Base-by-base conservation (phyloP, 805 yeast species). In the Sugiyamaella americana region DNA sequence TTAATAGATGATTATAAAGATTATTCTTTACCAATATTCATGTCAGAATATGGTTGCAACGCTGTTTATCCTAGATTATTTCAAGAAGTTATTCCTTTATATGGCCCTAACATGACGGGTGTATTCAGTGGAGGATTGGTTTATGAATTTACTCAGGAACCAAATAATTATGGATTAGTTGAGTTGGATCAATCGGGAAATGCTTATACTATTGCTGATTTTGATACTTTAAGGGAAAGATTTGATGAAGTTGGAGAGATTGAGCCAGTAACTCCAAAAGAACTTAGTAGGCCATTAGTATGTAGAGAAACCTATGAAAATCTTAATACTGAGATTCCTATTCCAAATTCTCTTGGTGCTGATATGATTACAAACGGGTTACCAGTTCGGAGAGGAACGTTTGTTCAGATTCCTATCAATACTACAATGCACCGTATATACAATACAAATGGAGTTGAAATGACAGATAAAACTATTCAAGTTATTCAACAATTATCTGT, bases 41-140 rank as follows among this genome's bases (percentile, higher is more conserved):
- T 91, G 44, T 87, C 96, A 1, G 98, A 91, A 69, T 87, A 79
- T 66, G 97, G 97, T 4, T 88, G 97, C 65, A 88, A 88, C 59
- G 81, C 78, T 50, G 82, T 88, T 1, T 65, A 70, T 21, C 97
- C 97, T 2, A 75, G 97, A 51, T 55, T 65, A 3, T 89, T 89
- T 64, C 86, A 82, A 37, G 97, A 89, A 61, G 76, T 87, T 21
- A 71, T 70, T 17, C 71, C 86, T 2, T 68, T 89, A 19, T 87
- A 78, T 58, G 82, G 94, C 0, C 58, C 61, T 5, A 77, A 77
- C 37, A 88, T 89, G 97, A 69, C 79, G 21, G 73, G 73, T 11
- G 83, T 80, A 1, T 87, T 89, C 59, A 76, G 87, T 47, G 97
- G 97, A 5, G 97, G 95, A 0, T 66, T 87, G 43, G 87, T 84